These are phyloP conservation scores for Hypsizygus marmoreus DNA, from an alignment of 768 basidiomycete genomes.

Conservation along the genomic window DNA sequence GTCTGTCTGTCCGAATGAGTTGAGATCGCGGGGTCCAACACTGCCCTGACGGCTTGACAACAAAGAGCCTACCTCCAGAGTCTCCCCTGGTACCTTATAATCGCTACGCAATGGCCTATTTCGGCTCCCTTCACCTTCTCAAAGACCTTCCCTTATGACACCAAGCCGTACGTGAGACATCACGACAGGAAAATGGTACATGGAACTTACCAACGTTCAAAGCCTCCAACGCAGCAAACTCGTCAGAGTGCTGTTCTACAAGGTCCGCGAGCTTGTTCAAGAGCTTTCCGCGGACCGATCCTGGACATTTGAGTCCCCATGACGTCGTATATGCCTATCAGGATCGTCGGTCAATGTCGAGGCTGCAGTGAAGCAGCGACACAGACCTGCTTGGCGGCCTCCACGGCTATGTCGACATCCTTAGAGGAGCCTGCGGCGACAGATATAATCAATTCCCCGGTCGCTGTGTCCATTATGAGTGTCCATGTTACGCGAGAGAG, in stretches of 20 bases:
- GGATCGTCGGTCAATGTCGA: too few relatives aligned
- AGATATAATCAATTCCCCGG: conserved; percentile 54
- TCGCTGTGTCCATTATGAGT: conserved; percentile 42
- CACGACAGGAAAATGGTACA: conserved; percentile 2
- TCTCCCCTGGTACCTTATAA: conserved; percentile 76
- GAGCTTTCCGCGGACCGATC: conserved; percentile 29
- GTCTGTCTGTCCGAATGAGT: too few relatives aligned
- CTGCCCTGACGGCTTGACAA: too few relatives aligned
- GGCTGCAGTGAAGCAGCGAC: too few relatives aligned
- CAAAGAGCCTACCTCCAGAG: conserved; percentile 49
- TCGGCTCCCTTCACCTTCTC: conserved; percentile 48
- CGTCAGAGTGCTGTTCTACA: conserved; percentile 27
- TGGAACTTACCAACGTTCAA: conserved; percentile 23
- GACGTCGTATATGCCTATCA: conserved; percentile 49
- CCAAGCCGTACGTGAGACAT: too few relatives aligned
- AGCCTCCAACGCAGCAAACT: conserved; percentile 30
- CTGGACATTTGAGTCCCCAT: conserved; percentile 68
- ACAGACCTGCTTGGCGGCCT: conserved; percentile 57
- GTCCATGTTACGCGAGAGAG: not conserved
- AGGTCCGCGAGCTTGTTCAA: conserved; percentile 34
- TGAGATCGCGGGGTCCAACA: too few relatives aligned
- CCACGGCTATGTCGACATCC: conserved; percentile 70
- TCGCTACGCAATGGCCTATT: conserved; percentile 71
- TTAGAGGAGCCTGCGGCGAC: conserved; percentile 55
- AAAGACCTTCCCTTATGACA: conserved; percentile 69